These are phyloP conservation scores for Austroboletus eburneus DNA, from an alignment of 768 basidiomycete species.

Conservation along the genomic window DNA sequence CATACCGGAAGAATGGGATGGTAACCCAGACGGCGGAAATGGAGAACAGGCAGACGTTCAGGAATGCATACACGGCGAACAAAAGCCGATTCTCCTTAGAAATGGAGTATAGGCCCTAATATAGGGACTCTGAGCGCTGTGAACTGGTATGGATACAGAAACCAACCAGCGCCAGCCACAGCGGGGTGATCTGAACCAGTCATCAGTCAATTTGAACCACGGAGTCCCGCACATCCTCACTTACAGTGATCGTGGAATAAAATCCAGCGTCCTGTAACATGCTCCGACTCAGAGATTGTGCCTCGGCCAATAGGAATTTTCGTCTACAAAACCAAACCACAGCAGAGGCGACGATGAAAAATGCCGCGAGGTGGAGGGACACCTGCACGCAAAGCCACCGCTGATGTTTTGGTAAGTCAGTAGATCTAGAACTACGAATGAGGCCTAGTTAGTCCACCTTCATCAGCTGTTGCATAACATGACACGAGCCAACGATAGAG, in stretches of 20 bases:
- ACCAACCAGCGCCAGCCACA: constrained; percentile 46
- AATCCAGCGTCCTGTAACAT: constrained; percentile 41
- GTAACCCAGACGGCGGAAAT: constrained; percentile 42
- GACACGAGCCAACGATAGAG: constrained; percentile 46
- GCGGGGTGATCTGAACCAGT: constrained; percentile 35
- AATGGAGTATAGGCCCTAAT: constrained; percentile 48
- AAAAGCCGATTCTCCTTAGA: constrained; percentile 39
- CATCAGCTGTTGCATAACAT: constrained; percentile 42
- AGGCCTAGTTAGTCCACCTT: constrained; percentile 32
- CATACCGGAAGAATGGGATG: constrained; percentile 38
- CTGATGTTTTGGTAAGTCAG: constrained; percentile 23
- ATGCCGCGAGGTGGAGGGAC: constrained; percentile 43
- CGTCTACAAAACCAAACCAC: constrained; percentile 50
- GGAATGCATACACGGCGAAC: constrained; percentile 37
- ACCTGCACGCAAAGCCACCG: constrained; percentile 48
- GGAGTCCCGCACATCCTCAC: constrained; percentile 10
- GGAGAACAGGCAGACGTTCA: constrained; percentile 36
- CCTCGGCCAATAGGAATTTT: constrained; percentile 30
- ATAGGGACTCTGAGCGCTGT: background rate
- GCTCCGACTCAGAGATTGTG: constrained; percentile 35
- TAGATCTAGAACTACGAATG: background rate
- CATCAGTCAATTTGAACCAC: background rate
- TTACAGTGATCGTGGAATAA: constrained; percentile 37
- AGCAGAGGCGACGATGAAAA: constrained; percentile 46
- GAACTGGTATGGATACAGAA: background rate